Evolutionary conservation across 768 basidiomycete genomes (phyloP).

Genomic region (Neoboletus magnificus): DNA sequence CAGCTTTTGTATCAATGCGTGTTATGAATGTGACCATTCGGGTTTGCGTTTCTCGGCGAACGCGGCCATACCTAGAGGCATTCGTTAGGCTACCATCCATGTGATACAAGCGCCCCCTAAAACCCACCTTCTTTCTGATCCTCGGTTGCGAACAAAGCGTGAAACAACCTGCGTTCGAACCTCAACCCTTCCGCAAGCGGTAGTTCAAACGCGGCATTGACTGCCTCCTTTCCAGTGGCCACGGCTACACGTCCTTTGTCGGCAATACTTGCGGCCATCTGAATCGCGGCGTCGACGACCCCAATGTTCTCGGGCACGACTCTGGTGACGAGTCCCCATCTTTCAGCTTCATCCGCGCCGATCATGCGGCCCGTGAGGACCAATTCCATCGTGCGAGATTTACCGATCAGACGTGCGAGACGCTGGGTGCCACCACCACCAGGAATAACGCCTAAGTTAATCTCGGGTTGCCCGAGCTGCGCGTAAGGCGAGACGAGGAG

Average conservation of each 20-base stretch:
- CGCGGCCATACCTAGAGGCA: constrained; percentile 77
- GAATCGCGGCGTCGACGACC: constrained; percentile 84
- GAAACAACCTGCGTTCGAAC: constrained; percentile 88
- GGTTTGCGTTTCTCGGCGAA: constrained; percentile 93
- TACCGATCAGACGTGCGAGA: constrained; percentile 80
- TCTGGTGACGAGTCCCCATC: constrained; percentile 84
- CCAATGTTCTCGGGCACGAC: constrained; percentile 76
- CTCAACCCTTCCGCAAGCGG: constrained; percentile 77
- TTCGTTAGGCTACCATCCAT: neutral
- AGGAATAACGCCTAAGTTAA: constrained; percentile 92
- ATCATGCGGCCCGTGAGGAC: constrained; percentile 84
- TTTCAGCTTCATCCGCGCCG: constrained; percentile 74
- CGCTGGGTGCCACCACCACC: constrained; percentile 95
- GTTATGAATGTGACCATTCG: constrained; percentile 60
- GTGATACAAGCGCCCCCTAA: neutral
- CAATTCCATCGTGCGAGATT: constrained; percentile 93
- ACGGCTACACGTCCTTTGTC: constrained; percentile 80
- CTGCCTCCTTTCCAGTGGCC: constrained; percentile 88
- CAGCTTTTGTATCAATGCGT: neutral
- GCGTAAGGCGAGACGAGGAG: constrained; percentile 88
- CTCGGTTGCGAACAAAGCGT: constrained; percentile 85
- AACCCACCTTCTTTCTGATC: constrained; percentile 91
- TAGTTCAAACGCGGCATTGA: constrained; percentile 89
- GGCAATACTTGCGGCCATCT: constrained; percentile 74
- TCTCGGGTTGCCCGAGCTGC: constrained; percentile 94